phyloP scores from a whole-genome alignment of 805 yeast genomes.

The Ogataea thermomethanolica region DNA sequence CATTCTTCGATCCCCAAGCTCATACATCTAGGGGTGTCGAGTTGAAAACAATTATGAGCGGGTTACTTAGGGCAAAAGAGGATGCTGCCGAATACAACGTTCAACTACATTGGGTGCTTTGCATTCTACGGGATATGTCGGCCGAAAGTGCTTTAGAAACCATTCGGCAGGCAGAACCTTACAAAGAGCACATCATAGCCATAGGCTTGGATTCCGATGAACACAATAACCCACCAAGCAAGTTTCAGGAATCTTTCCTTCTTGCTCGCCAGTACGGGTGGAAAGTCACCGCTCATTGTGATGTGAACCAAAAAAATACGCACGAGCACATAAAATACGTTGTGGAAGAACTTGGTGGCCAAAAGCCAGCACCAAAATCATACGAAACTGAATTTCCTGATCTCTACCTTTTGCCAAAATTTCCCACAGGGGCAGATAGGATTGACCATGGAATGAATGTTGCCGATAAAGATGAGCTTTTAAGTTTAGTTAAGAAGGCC shows the following conservation, averaged over 20 bases:
- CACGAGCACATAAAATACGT: slow-evolving; percentile 34
- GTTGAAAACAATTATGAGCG: slow-evolving; percentile 37
- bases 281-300: slow-evolving; percentile 41
- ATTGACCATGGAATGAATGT: slow-evolving; percentile 46
- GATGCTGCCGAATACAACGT: slow-evolving; percentile 38
- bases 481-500: slow-evolving; percentile 34
- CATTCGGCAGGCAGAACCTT: slow-evolving; percentile 32
- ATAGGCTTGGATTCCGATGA: slow-evolving; percentile 45
- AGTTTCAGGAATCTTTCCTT: slow-evolving; percentile 38
- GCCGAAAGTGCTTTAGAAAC: slow-evolving; percentile 38
- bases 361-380: slow-evolving; percentile 20
- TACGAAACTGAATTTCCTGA: slow-evolving; percentile 32
- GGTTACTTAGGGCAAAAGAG: slow-evolving; percentile 39
- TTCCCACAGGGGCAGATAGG: slow-evolving; percentile 33
- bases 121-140: slow-evolving; percentile 44
- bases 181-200: slow-evolving; percentile 38
- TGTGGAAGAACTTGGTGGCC: slow-evolving; percentile 17
- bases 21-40: slow-evolving; percentile 41
- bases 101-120: slow-evolving; percentile 42
- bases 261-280: slow-evolving; percentile 34
- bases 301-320: slow-evolving; percentile 45
- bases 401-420: slow-evolving; percentile 11
- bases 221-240: slow-evolving; percentile 41
- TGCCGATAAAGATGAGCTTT: slow-evolving; percentile 32
- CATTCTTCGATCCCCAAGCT: slow-evolving; percentile 47